A percentile compares a stretch with the other conserved stretches of the same genome.
These are phyloP conservation scores for Plasmodium vinckei DNA, from an alignment of 169 alveolate species.

Conservation along the genomic window DNA sequence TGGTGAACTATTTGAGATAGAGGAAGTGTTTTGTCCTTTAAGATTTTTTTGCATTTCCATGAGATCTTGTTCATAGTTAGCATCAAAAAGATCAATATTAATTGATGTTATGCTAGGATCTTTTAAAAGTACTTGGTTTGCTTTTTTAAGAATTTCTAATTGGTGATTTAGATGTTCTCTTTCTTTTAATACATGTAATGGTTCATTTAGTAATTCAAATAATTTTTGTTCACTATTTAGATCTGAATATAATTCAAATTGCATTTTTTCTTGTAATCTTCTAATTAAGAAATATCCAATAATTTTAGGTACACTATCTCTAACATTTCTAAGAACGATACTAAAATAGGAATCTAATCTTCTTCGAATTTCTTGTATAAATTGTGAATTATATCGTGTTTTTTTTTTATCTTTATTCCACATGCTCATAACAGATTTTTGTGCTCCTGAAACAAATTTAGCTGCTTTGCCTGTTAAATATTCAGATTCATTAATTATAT, in stretches of 20 bases:
- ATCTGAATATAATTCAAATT: constrained; percentile 80
- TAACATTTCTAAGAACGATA: constrained; percentile 95
- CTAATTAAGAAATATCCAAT: constrained; percentile 95
- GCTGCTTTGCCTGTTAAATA: constrained; percentile 82
- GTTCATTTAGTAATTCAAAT: constrained; percentile 83
- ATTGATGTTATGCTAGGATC: constrained; percentile 83
- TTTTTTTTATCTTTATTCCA: constrained; percentile 81
- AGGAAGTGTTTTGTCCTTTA: not conserved
- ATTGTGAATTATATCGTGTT: constrained; percentile 88
- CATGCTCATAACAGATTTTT: constrained; percentile 77
- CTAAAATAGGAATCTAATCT: constrained; percentile 96
- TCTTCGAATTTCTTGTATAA: constrained; percentile 94
- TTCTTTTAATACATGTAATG: constrained; percentile 88
- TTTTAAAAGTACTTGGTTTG: constrained; percentile 84
- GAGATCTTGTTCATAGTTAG: constrained; percentile 65
- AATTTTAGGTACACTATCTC: constrained; percentile 97
- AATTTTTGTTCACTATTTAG: constrained; percentile 81
- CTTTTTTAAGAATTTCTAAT: constrained; percentile 85
- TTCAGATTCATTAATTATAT: constrained; percentile 49
- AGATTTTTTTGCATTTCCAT: constrained; percentile 38
- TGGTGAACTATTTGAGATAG: not conserved
- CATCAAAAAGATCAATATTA: constrained; percentile 61
- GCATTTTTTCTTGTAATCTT: constrained; percentile 82
- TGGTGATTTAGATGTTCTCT: constrained; percentile 83
- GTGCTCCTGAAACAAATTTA: constrained; percentile 79